phyloP scores from a whole-genome alignment of 129 eudicot genomes.

The Lactuca sativa region DNA sequence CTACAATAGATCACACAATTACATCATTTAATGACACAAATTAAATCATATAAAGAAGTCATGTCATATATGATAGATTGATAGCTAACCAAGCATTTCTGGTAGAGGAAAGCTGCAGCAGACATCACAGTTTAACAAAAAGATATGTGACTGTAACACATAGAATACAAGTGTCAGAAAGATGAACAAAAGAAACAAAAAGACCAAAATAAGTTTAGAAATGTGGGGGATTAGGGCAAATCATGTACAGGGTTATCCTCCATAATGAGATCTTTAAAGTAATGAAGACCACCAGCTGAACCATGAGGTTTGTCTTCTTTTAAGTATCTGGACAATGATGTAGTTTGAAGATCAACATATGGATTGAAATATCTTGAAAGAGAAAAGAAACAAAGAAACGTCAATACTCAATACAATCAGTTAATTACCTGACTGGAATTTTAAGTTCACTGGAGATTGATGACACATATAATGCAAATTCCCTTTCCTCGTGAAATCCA shows the following conservation, averaged over 20 bases:
- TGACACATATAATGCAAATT: slow-evolving; percentile 78
- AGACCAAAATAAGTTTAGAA: neutral
- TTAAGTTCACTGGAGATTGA: slow-evolving; percentile 88
- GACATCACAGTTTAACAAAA: slow-evolving; percentile 85
- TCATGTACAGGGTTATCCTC: slow-evolving; percentile 76
- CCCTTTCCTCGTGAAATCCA: slow-evolving; percentile 88
- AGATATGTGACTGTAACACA: slow-evolving; percentile 86
- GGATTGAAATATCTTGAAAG: neutral
- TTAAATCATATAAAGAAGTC: neutral
- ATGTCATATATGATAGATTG: neutral
- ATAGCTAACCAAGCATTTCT: slow-evolving; percentile 78
- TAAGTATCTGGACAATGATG: slow-evolving; percentile 56
- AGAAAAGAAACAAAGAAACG: neutral
- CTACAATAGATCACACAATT: slow-evolving; percentile 35
- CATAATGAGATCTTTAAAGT: slow-evolving; percentile 82
- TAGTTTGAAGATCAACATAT: neutral
- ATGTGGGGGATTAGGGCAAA: slow-evolving; percentile 13
- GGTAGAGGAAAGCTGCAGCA: slow-evolving; percentile 93
- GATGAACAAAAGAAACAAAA: slow-evolving; percentile 8
- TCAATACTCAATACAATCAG: neutral
- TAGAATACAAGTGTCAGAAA: slow-evolving; percentile 9
- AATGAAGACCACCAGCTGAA: slow-evolving; percentile 90
- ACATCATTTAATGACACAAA: neutral
- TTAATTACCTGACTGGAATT: slow-evolving; percentile 87
- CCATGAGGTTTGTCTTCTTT: slow-evolving; percentile 98